Evolutionary conservation across 176 grass and related monocot species (phyloP), one percentile per base, ranked within the genome.

Genomic region (Musa acuminata): DNA sequence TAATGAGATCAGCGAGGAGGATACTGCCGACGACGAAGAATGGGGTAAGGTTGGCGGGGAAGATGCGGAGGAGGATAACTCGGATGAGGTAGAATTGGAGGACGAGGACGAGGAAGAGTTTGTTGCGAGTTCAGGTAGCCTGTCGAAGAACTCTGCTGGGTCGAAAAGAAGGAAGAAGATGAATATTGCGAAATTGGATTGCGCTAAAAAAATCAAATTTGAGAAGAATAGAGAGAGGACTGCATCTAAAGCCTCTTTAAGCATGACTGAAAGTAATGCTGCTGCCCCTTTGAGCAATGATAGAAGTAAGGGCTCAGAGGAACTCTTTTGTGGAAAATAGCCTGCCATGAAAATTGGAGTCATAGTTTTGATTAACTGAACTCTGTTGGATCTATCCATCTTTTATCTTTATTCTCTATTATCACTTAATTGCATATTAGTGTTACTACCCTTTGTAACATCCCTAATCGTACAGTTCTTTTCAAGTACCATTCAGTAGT

Each of bases 151-250:
- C 51, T 83, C 87, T 23, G 51, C 79, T 26, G 6, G 68, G 19
- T 79, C 71, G 16, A 86, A 83, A 13, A 97, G 85, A 84, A 98
- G 90, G 84, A 98, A 88, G 72, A 87, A 82, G 9, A 50, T 91
- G 73, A 82, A 93, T 78, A 88, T 85, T 12, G 85, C 26, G n/a
- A 85, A 84, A 70, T 78, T 87, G 71, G 82, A 83, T n/a, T 88
- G 85, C 49, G 59, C 84, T 72, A 93, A 91, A 72, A 88, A 78
- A 72, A 87, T 98, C 62, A 98, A 83, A 79, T 93, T 98, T 80
- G 80, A 88, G 35, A 62, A 27, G 20, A 59, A 62, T n/a, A 19
- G 11, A 35, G 58, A 63, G 69, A 62, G 11, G 35, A 53, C 26
- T 63, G 9, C 21, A 27, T 52, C 69, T 52, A 65, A 73, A 29